Conservation (phyloP, 2,329 filamentous ascomycete genomes). For the Claviceps pusilla region DNA sequence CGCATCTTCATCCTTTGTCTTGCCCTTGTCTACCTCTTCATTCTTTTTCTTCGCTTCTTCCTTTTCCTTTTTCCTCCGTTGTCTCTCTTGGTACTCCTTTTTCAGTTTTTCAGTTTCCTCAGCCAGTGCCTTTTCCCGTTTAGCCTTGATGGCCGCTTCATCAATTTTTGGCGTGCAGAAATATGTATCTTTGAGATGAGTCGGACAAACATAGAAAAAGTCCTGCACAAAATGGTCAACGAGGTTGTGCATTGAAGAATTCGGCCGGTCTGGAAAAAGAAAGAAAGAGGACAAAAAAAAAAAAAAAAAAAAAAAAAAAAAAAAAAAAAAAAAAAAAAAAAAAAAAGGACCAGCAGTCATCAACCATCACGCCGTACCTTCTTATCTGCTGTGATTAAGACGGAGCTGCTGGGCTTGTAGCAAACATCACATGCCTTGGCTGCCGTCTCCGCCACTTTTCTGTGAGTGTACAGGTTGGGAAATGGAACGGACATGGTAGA, state of each 20-base stretch:
- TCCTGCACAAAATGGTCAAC: constrained; percentile 30
- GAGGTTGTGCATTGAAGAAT: not conserved
- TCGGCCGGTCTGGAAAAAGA: not conserved
- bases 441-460: constrained; percentile 71
- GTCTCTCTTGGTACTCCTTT: constrained; percentile 64
- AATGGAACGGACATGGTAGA: constrained; percentile 25
- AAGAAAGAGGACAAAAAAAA: not conserved
- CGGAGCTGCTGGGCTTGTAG: constrained; percentile 74
- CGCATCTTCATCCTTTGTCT: constrained; percentile 18
- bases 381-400: constrained; percentile 77
- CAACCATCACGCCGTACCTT: constrained; percentile 41
- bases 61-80: constrained; percentile 53
- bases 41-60: constrained; percentile 39
- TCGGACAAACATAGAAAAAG: constrained; percentile 80
- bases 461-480: constrained; percentile 69
- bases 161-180: constrained; percentile 69
- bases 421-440: constrained; percentile 81
- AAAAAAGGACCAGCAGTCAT: not conserved
- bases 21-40: constrained; percentile 22
- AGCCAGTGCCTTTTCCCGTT: constrained; percentile 45
- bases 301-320: not conserved
- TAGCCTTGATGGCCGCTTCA: constrained; percentile 47
- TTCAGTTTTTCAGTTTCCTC: constrained; percentile 50
- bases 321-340: not conserved
- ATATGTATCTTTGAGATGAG: constrained; percentile 66